phyloP scores from a whole-genome alignment of 306 rosid species.

The Quercus gilva region DNA sequence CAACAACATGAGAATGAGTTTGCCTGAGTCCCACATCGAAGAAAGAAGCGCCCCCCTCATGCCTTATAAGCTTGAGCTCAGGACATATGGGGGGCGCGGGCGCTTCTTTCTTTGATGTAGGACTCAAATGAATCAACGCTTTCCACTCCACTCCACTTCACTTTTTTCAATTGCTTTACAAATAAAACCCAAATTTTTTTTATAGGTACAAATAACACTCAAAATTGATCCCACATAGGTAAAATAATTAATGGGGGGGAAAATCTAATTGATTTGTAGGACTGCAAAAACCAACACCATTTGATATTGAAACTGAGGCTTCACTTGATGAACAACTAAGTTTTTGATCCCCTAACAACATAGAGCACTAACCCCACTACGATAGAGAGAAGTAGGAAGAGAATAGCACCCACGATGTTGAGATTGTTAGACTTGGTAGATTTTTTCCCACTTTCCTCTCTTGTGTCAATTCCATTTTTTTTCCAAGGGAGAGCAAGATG shows the following conservation, averaged over 20 bases:
- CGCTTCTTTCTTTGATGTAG: too few species aligned
- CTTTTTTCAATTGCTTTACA: not conserved
- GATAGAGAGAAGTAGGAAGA: slow-evolving; percentile 54
- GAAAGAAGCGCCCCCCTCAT: too few species aligned
- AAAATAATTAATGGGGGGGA: not conserved
- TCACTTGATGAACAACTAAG: slow-evolving; percentile 1
- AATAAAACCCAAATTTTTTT: not conserved
- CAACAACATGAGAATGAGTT: too few species aligned
- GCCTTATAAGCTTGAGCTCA: too few species aligned
- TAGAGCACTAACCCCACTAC: slow-evolving; percentile 49
- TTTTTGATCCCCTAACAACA: slow-evolving; percentile 17
- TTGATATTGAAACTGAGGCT: not conserved
- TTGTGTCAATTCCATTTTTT: slow-evolving; percentile 30
- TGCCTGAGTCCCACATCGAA: too few species aligned
- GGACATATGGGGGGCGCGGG: too few species aligned
- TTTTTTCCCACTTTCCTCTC: slow-evolving; percentile 24
- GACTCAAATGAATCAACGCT: not conserved
- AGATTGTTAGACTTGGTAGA: slow-evolving; percentile 25
- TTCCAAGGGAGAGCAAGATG: slow-evolving; percentile 31
- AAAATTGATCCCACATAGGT: not conserved
- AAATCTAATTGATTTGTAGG: not conserved
- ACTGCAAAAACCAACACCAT: not conserved
- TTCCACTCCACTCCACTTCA: not conserved
- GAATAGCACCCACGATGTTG: slow-evolving; percentile 42
- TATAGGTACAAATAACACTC: not conserved